Evolutionary conservation across 176 grass and related monocot species (phyloP).

Genomic region (Bonia amplexicaulis): DNA sequence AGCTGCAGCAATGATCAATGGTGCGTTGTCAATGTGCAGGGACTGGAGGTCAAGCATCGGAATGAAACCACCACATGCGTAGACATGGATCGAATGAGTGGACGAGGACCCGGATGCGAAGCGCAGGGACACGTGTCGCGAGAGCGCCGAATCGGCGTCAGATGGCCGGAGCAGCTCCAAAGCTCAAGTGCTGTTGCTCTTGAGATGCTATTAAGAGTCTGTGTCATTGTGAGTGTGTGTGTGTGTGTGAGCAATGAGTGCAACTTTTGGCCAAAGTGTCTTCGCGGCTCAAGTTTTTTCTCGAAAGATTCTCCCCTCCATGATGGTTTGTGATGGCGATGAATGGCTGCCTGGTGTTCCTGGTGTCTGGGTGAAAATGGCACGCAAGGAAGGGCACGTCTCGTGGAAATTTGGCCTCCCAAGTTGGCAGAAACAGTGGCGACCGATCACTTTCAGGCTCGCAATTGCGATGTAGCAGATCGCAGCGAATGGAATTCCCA

Average conservation of each 20-base stretch:
- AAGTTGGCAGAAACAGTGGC: constrained; percentile 25
- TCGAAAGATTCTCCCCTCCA: constrained; percentile 28
- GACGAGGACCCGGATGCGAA: background rate
- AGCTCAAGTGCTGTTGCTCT: background rate
- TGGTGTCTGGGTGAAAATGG: background rate
- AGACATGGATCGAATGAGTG: constrained; percentile 18
- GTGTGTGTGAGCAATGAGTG: constrained; percentile 26
- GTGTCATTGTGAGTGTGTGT: background rate
- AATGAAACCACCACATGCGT: constrained; percentile 34
- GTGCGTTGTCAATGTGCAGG: constrained; percentile 8
- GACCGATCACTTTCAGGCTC: constrained; percentile 12
- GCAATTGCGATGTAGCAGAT: background rate
- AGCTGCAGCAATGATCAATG: constrained; percentile 34
- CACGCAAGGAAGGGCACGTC: constrained; percentile 17
- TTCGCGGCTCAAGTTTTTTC: constrained; percentile 19
- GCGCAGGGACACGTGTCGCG: background rate
- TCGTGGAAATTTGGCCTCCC: constrained; percentile 28
- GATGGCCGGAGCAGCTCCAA: background rate
- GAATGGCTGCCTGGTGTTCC: background rate
- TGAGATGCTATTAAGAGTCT: background rate
- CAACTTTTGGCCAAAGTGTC: constrained; percentile 44
- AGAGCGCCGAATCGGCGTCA: background rate
- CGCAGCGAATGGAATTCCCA: background rate
- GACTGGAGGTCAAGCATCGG: constrained; percentile 11
- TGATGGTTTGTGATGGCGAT: constrained; percentile 30